Base-by-base conservation (phyloP, 495 filamentous ascomycete species). In the Penicillium fimorum region DNA sequence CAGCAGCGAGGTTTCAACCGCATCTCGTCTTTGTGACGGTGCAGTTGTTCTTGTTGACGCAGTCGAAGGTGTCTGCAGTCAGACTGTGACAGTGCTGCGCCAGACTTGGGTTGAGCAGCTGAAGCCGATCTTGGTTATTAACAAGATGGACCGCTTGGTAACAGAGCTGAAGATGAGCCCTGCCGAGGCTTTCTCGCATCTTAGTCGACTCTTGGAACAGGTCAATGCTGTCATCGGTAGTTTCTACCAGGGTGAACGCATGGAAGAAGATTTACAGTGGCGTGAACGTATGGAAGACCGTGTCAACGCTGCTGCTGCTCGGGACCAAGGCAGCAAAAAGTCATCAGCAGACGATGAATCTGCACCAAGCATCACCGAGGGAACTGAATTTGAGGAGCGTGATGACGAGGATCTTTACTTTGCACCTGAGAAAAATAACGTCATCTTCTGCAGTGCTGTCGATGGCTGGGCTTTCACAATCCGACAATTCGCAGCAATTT, bases 361-460 rank as follows among this genome's bases (percentile, higher is more conserved):
- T 13, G 64, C 63, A 5, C 69, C 65, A 13, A 65, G 55, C 15
- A 64, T 70, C 32, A 67, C 58, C 25, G 76, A 76, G 10, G 70
- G 70, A 5, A 65, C 73, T 2, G 83, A 89, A 51, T 99, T 90
- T 56, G 86, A 96, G 67, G 94, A 97, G 65, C 87, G 84, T 62
- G 94, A 97, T 65, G 94, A 99, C 67, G 94, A 97, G 63, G 92
- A 96, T 67, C 82, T 99, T 33, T 99, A 99, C 69, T 99, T 99
- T 74, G 90, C 92, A 9, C 94, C 94, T 0, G 95, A 97, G 68
- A 96, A 93, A 64, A 94, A 96, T 61, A 99, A 99, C 65, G 94
- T 99, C 68, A 97, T 99, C 55, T 99, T 99, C 63, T 90, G 91
- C 76, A 96, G 92, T 65, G 94, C 94, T 27, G 87, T 96, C 47